Evolutionary conservation across 306 rosid species (phyloP).

Genomic region (Elaeagnus macrophylla): DNA sequence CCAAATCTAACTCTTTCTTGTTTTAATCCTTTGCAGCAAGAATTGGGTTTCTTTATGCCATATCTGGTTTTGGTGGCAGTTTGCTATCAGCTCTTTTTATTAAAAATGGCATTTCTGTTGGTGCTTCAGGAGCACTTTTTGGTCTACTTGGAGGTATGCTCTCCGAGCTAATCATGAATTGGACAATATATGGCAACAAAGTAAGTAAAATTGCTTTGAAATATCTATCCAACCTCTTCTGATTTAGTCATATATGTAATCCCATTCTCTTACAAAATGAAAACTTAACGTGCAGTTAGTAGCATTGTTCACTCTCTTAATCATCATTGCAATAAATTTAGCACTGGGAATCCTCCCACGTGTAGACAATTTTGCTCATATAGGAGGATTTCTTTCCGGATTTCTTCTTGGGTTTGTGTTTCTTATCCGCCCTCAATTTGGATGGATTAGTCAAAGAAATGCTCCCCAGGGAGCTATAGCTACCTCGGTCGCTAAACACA

Average conservation of each 20-base stretch:
- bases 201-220: slow-evolving; percentile 29
- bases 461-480: slow-evolving; percentile 17
- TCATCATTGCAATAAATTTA: slow-evolving; percentile 53
- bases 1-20: not conserved
- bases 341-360: slow-evolving; percentile 87
- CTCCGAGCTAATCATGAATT: slow-evolving; percentile 74
- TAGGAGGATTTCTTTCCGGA: slow-evolving; percentile 79
- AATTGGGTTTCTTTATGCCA: slow-evolving; percentile 56
- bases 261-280: slow-evolving; percentile 19
- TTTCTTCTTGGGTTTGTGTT: slow-evolving; percentile 77
- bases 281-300: slow-evolving; percentile 38
- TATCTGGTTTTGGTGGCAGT: slow-evolving; percentile 83
- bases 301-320: slow-evolving; percentile 51
- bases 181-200: slow-evolving; percentile 83
- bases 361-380: slow-evolving; percentile 80
- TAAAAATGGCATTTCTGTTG: slow-evolving; percentile 61
- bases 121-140: slow-evolving; percentile 90
- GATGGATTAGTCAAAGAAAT: slow-evolving; percentile 46
- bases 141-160: slow-evolving; percentile 87
- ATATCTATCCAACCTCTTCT: slow-evolving; percentile 7
- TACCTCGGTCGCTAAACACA: slow-evolving; percentile 48
- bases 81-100: slow-evolving; percentile 63
- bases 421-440: slow-evolving; percentile 67
- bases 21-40: slow-evolving; percentile 33
- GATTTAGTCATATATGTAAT: not conserved